phyloP scores from a whole-genome alignment of 2,329 filamentous ascomycete genomes.

The Penicillium paneum region DNA sequence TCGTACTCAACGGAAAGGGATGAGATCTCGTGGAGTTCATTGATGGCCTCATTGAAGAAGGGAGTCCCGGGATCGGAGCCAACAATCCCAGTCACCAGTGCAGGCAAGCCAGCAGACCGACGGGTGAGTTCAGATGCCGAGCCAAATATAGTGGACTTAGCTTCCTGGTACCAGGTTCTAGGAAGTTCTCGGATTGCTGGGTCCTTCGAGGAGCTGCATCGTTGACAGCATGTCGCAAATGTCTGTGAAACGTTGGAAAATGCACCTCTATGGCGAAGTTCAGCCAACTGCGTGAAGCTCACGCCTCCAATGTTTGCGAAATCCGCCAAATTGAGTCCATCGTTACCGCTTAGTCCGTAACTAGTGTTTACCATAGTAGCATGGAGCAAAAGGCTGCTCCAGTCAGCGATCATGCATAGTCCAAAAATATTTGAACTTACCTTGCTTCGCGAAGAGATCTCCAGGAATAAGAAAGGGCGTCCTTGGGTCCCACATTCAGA shows the following conservation, averaged over 20 bases:
- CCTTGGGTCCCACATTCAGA: conserved; percentile 73
- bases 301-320: conserved; percentile 68
- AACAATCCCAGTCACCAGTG: conserved; percentile 77
- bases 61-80: conserved; percentile 55
- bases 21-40: conserved; percentile 41
- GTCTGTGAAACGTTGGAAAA: conserved; percentile 91
- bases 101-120: conserved; percentile 86
- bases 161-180: conserved; percentile 65
- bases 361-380: conserved; percentile 57
- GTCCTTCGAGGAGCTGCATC: conserved; percentile 53
- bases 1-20: conserved; percentile 30
- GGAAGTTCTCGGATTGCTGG: conserved; percentile 51
- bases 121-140: conserved; percentile 78
- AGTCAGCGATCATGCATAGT: conserved; percentile 17
- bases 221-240: conserved; percentile 76
- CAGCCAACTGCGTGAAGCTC: conserved; percentile 77
- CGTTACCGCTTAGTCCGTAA: conserved; percentile 43
- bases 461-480: conserved; percentile 91
- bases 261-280: conserved; percentile 82
- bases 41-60: conserved; percentile 42
- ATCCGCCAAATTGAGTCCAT: conserved; percentile 52
- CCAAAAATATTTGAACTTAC: conserved; percentile 44
- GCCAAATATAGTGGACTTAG: conserved; percentile 66
- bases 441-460: conserved; percentile 92
- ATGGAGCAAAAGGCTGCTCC: conserved; percentile 66